Conservation (phyloP, 257 asterid species). For the Nicotiana undulata region DNA sequence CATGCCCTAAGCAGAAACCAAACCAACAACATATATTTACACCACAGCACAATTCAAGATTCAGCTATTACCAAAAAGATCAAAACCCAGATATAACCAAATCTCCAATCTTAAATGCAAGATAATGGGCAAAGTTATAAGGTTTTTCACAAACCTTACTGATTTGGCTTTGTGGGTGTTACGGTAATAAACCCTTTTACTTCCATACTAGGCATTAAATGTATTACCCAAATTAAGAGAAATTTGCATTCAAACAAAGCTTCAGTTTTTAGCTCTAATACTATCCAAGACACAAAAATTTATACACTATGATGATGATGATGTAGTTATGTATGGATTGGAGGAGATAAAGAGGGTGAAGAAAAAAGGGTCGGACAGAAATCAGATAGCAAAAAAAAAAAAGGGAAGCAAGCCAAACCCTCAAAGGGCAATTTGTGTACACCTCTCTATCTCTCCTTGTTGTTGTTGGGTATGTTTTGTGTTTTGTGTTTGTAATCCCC, state of each 20-base stretch:
- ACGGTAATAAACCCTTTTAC: constrained; percentile 22
- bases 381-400: neutral
- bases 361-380: constrained; percentile 26
- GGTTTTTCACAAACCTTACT: constrained; percentile 21
- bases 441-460: neutral
- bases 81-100: constrained; percentile 16
- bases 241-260: constrained; percentile 31
- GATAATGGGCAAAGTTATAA: constrained; percentile 18
- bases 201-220: constrained; percentile 21
- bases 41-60: constrained; percentile 7
- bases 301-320: neutral
- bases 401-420: constrained; percentile 2
- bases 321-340: neutral
- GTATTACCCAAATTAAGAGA: constrained; percentile 16
- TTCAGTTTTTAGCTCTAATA: neutral
- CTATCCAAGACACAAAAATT: neutral
- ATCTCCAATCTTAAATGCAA: constrained; percentile 30
- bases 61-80: constrained; percentile 3
- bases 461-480: neutral
- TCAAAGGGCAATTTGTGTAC: neutral
- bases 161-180: constrained; percentile 18
- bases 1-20: constrained; percentile 6
- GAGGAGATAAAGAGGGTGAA: neutral
- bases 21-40: constrained; percentile 6
- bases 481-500: neutral